A percentile compares a stretch with the other conserved stretches of the same genome.
Conservation (phyloP, 345 rosid species). For the Arabidopsis arenosa region DNA sequence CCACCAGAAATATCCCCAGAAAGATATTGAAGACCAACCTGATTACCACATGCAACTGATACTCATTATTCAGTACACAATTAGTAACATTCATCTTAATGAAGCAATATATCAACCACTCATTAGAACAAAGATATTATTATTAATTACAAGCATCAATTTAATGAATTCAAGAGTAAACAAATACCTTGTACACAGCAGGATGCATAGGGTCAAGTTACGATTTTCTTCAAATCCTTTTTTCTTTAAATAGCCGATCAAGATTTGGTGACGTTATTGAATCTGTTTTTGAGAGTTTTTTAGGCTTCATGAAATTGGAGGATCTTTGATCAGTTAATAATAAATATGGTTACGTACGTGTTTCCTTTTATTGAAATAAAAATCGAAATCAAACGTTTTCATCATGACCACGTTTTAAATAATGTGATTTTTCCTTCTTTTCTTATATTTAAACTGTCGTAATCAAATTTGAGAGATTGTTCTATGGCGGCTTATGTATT, state of each 20-base stretch:
- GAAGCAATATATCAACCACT: background rate
- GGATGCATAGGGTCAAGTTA: slow-evolving; percentile 93
- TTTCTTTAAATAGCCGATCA: background rate
- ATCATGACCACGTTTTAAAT: background rate
- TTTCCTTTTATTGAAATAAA: background rate
- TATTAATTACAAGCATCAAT: background rate
- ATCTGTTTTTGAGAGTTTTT: slow-evolving; percentile 13
- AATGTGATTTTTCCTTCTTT: background rate
- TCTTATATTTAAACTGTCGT: background rate
- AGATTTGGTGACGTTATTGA: slow-evolving; percentile 16
- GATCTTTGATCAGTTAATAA: slow-evolving; percentile 14
- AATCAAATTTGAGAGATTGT: slow-evolving; percentile 1
- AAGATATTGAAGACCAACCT: slow-evolving; percentile 93
- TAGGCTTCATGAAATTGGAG: background rate
- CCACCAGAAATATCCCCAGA: slow-evolving; percentile 87
- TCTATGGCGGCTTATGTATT: background rate
- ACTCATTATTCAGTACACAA: slow-evolving; percentile 25
- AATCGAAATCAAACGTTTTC: slow-evolving; percentile 24
- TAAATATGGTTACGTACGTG: background rate
- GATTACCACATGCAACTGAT: slow-evolving; percentile 37
- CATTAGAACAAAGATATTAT: background rate
- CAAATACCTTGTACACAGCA: slow-evolving; percentile 81
- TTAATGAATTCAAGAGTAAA: background rate
- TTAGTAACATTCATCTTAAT: background rate
- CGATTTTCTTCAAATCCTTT: background rate